Conservation (phyloP, 768 basidiomycete genomes). For the Amanita phalloides region DNA sequence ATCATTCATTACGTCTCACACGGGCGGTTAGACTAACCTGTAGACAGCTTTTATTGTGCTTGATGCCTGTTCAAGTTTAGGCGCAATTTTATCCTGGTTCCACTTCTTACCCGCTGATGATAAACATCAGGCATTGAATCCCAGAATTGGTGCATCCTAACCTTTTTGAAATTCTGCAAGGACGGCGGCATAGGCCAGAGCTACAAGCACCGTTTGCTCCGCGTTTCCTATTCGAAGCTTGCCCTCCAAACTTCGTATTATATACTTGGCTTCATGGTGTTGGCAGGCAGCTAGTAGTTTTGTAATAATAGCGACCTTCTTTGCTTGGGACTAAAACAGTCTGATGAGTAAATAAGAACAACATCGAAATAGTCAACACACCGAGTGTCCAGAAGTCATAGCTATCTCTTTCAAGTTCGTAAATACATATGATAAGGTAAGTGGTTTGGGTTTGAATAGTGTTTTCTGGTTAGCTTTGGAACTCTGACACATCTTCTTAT, state of each 20-base stretch:
- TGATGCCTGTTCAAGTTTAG: conserved; percentile 66
- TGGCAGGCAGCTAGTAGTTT: conserved; percentile 89
- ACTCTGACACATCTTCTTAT: conserved; percentile 37
- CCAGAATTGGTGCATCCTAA: neutral
- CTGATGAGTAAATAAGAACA: neutral
- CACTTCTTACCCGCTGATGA: conserved; percentile 59
- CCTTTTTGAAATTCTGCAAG: conserved; percentile 66
- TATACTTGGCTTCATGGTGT: conserved; percentile 90
- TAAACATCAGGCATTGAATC: conserved; percentile 2
- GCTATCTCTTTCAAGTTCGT: conserved; percentile 88
- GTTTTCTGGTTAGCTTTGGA: conserved; percentile 92
- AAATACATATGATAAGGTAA: conserved; percentile 87
- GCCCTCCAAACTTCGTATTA: conserved; percentile 91
- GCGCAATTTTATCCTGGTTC: conserved; percentile 61
- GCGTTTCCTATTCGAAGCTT: conserved; percentile 97
- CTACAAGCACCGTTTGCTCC: conserved; percentile 89
- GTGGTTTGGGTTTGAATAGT: conserved; percentile 85
- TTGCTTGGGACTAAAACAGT: conserved; percentile 68
- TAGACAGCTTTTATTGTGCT: conserved; percentile 83
- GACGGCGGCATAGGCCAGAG: conserved; percentile 86
- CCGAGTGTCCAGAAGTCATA: conserved; percentile 71
- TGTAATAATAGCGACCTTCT: conserved; percentile 93
- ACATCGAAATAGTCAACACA: conserved; percentile 18
- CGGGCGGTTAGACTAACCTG: conserved; percentile 45
- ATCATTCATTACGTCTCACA: conserved; percentile 1